Percentiles rank a stretch among this genome's conserved stretches.
Conservation (phyloP, 164 flowering plant species). For the Chloranthus sessilifolius region DNA sequence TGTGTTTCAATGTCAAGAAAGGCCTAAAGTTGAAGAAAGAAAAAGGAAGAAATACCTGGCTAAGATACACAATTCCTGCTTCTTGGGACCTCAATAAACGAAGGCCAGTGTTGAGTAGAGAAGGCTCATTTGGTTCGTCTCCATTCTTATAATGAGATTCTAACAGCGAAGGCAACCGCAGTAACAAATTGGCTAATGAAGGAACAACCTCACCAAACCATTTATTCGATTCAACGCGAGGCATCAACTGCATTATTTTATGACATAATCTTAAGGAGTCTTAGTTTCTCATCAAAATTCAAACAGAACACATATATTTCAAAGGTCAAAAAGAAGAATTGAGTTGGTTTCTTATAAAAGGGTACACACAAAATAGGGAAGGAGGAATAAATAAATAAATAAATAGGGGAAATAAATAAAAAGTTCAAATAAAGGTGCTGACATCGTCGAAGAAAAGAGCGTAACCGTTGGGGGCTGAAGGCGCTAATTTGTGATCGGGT, state of each 20-base stretch:
- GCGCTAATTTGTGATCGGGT: conserved; percentile 20
- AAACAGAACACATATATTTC: too few species aligned
- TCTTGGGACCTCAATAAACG: conserved; percentile 58
- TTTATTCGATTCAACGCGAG: conserved; percentile 41
- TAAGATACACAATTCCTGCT: conserved; percentile 68
- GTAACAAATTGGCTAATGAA: conserved; percentile 48
- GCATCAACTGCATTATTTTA: conserved; percentile 56
- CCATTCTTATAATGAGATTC: conserved; percentile 62
- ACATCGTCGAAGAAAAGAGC: conserved; percentile 74
- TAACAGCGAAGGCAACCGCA: conserved; percentile 59
- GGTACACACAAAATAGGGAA: too few species aligned
- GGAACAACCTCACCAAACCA: conserved; percentile 80
- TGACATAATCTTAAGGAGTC: too few species aligned
- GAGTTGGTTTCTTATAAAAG: too few species aligned
- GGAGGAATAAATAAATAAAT: too few species aligned
- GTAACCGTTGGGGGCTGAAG: conserved; percentile 47
- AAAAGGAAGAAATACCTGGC: conserved; percentile 46
- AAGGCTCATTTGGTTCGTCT: conserved; percentile 19
- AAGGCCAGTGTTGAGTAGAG: conserved; percentile 41
- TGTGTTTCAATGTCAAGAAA: too few species aligned
- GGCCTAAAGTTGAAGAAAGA: too few species aligned
- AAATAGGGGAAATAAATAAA: too few species aligned
- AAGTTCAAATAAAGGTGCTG: neutral
- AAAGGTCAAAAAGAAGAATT: too few species aligned
- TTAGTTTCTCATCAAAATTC: too few species aligned